Base-by-base conservation (phyloP, 1,284 basidiomycete species). In the Psilocybe mexicana region DNA sequence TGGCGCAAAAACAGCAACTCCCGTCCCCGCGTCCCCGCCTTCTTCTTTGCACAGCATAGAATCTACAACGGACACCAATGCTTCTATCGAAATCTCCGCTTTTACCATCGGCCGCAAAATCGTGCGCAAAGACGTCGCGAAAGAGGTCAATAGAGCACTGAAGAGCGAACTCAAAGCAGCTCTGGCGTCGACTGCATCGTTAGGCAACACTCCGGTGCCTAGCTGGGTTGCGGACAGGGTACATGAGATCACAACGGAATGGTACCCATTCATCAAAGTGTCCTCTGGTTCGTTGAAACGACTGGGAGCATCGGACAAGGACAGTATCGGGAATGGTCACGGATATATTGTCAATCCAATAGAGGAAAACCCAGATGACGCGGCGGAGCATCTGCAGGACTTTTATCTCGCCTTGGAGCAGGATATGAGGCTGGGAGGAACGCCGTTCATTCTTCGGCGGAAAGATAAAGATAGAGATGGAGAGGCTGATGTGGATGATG, bases 201-300 rank as follows among this genome's bases (percentile, higher is more conserved):
- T 48, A 48, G 62, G 57, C 28, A 55, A 49, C 26, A 66, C 4
- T 47, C 59, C 62, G 0, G 47, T 74, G n/a, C 88, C 90, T 0
- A 70, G 77, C 1, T 91, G 88, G 83, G 78, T 89, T 1, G 70
- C 84, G 14, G 87, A 92, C 14, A 82, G 84, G 12, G 83, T 92
- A 2, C 74, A 81, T 33, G 76, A 79, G 3, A 83, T 88, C 61
- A 77, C 81, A 0, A 65, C 72, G 0, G 73, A 73, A 2, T 76
- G 78, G 66, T 77, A 80, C 49, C 84, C 86, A 0, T 79, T 86
- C 46, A 69, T 82, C 50, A 80, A 74, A 61, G 51, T 60, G 6
- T 36, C 59, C 1, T 26, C 61, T 4, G 35, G 53, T 8, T 26
- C 57, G n/a, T 48, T 54, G 54, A 52, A 52, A 58, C 52, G 35